Evolutionary conservation across 495 filamentous ascomycete species (phyloP), one percentile per base, ranked within the genome.

Genomic region (Rhypophila decipiens): DNA sequence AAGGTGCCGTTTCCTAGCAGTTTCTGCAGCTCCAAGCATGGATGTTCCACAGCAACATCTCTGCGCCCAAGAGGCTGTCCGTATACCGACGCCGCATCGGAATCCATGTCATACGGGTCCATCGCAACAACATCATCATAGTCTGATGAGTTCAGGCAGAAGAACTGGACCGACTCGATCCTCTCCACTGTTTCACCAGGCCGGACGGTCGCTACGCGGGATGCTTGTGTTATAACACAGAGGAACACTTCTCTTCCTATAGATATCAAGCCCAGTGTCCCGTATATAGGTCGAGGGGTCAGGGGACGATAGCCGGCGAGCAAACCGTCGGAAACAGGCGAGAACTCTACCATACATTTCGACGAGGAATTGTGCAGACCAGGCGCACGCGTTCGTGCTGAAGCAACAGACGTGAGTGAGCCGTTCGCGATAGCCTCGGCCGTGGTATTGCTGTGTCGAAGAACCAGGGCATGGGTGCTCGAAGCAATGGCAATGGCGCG

Each of bases 1-100:
- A 98, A 98, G 11, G 85, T 95, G n/a, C 94, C 90, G 66, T 93
- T 87, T 51, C 87, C 82, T 18, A 98, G 72, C 9, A 98, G 76
- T 72, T 95, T 96, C 60, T 90, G 90, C 41, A 98, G 56, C 33
- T 90, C 87, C 44, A 86, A 62, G 58, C 89, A 96, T 19, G 93
- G 94, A 65, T 96, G 88, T 54, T 95, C 90, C 20, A 85, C 60
- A 23, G 79, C 57, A 24, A 76, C 67, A 29, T 96, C 87, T 51
- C 74, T 76, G 43, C 77, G 71, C 23, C 83, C 78, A n/a, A 75
- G 64, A 31, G 71, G 75, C 52, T 76, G 70, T 15, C 74, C 77
- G 60, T 84, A 78, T 19, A 69, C 63, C 17, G 84, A 78, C 9
- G 62, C 42, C 8, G 65, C 58, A 43, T 76, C 72, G n/a, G 60